phyloP scores from a whole-genome alignment of 441 rosid species.

The Populus hybrid region DNA sequence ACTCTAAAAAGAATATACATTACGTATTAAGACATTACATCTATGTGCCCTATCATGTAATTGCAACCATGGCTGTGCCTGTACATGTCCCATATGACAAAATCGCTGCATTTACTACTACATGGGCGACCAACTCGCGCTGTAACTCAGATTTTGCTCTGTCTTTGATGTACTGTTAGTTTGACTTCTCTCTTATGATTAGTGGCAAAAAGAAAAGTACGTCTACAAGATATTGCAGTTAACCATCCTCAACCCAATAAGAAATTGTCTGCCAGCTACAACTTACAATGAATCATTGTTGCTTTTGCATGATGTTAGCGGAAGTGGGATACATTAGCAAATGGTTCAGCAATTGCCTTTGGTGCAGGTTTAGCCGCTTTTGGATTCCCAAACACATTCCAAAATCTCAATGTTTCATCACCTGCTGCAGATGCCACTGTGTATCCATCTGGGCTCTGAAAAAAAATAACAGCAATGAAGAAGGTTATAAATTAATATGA shows the following conservation, averaged over 20 bases:
- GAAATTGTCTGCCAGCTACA: neutral
- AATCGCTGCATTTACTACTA: too few relatives aligned
- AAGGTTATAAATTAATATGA: neutral
- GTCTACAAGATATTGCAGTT: neutral
- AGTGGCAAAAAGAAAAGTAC: neutral
- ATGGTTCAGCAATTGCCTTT: slow-evolving; percentile 31
- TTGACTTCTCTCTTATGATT: neutral
- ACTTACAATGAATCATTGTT: neutral
- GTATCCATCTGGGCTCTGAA: slow-evolving; percentile 44
- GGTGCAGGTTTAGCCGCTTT: slow-evolving; percentile 30
- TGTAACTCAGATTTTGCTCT: too few relatives aligned
- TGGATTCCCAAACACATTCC: slow-evolving; percentile 47
- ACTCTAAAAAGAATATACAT: too few relatives aligned
- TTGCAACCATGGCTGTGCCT: too few relatives aligned
- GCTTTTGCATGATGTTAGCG: slow-evolving; percentile 25
- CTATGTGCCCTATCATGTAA: too few relatives aligned
- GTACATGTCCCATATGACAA: too few relatives aligned
- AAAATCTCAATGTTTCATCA: slow-evolving; percentile 40
- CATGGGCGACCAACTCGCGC: too few relatives aligned
- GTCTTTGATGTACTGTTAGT: neutral
- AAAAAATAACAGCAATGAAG: neutral
- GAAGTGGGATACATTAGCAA: slow-evolving; percentile 32
- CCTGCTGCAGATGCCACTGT: slow-evolving; percentile 45
- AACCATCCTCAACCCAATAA: neutral
- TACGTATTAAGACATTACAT: too few relatives aligned